Conservation (phyloP, 2,329 filamentous ascomycete genomes). For the Sclerotinia minor region DNA sequence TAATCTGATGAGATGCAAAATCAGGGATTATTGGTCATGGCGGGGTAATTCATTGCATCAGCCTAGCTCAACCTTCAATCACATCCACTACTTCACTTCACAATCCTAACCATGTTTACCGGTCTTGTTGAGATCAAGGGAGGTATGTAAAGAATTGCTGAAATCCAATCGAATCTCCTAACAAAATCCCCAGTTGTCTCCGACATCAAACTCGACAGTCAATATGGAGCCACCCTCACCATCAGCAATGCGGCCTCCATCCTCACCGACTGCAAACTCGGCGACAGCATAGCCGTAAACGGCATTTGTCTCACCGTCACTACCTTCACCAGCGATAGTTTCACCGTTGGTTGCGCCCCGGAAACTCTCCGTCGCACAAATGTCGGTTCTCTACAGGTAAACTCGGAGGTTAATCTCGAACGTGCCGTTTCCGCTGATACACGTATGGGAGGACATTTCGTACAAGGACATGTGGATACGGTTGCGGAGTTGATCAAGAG, state of each 20-base stretch:
- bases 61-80: conserved; percentile 6
- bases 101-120: conserved; percentile 72
- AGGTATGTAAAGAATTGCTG: conserved; percentile 56
- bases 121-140: conserved; percentile 91
- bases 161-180: conserved; percentile 12
- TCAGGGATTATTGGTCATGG: conserved; percentile 15
- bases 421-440: conserved; percentile 87
- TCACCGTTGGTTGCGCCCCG: conserved; percentile 92
- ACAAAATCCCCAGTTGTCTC: conserved; percentile 65
- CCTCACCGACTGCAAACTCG: conserved; percentile 78
- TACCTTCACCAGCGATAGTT: conserved; percentile 59
- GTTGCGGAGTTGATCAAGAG: conserved; percentile 72
- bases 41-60: conserved; percentile 11
- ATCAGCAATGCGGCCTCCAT: conserved; percentile 72
- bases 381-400: conserved; percentile 69
- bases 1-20: neutral
- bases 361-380: conserved; percentile 96
- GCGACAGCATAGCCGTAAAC: conserved; percentile 94
- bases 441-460: conserved; percentile 97
- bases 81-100: neutral
- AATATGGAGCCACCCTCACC: conserved; percentile 85
- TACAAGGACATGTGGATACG: conserved; percentile 96
- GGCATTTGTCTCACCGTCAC: conserved; percentile 94
- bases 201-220: conserved; percentile 76
- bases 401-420: conserved; percentile 84